phyloP scores from a whole-genome alignment of 768 basidiomycete species.

The Mycena leptocephala region DNA sequence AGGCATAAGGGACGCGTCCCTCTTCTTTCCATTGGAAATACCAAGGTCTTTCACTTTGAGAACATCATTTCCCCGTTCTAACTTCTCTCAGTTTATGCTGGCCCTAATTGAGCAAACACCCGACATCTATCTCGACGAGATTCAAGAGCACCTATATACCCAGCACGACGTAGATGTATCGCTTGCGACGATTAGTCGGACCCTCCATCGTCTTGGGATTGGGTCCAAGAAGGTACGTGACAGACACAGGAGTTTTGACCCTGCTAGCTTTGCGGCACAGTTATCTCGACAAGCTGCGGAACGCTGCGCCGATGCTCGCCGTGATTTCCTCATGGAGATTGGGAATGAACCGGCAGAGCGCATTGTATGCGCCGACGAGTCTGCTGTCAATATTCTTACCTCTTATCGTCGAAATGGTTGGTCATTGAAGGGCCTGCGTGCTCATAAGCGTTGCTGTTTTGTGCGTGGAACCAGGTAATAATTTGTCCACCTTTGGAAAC shows the following conservation, averaged over 20 bases:
- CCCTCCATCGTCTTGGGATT: neutral
- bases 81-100: conserved; percentile 28
- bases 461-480: neutral
- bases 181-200: neutral
- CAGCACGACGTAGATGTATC: conserved; percentile 4
- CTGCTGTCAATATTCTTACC: too few relatives aligned
- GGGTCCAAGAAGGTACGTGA: neutral
- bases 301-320: neutral
- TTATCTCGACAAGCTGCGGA: neutral
- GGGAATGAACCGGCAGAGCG: too few relatives aligned
- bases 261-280: neutral
- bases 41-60: neutral
- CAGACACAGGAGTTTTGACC: neutral
- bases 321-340: too few relatives aligned
- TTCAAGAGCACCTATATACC: neutral
- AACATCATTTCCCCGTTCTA: too few relatives aligned
- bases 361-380: too few relatives aligned
- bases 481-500: too few relatives aligned
- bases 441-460: too few relatives aligned
- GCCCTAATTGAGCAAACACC: conserved; percentile 35
- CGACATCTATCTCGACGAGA: conserved; percentile 24
- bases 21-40: neutral
- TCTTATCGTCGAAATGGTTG: too few relatives aligned
- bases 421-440: too few relatives aligned
- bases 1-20: neutral